phyloP scores from a whole-genome alignment of 805 yeast genomes.

The Barnettozyma populi region DNA sequence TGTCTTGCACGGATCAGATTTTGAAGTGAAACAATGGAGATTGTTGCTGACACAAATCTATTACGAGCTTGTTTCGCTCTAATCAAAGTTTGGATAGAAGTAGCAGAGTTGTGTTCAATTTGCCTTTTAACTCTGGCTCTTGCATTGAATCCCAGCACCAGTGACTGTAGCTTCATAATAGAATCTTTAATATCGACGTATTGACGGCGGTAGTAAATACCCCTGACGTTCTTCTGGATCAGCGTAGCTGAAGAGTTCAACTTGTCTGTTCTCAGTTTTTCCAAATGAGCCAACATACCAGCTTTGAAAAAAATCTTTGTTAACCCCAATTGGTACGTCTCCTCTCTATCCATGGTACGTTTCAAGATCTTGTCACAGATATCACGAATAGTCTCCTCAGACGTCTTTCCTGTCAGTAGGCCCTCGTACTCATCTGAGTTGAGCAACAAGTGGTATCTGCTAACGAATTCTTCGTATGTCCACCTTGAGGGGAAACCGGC shows the following conservation, averaged over 20 bases:
- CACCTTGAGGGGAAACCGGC: conserved; percentile 98
- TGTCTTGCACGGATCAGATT: conserved; percentile 45
- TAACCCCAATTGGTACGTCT: conserved; percentile 83
- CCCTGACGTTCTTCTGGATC: conserved; percentile 80
- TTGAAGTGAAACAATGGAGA: conserved; percentile 40
- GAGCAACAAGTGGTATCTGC: conserved; percentile 79
- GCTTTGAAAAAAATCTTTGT: conserved; percentile 94
- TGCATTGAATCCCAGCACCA: conserved; percentile 55
- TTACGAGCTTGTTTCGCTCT: conserved; percentile 51
- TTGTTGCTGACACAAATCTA: conserved; percentile 24
- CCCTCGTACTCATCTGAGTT: conserved; percentile 64
- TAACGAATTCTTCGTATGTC: conserved; percentile 90
- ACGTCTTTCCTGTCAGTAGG: conserved; percentile 46
- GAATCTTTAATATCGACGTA: conserved; percentile 52
- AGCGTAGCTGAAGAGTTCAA: conserved; percentile 71
- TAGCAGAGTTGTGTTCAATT: conserved; percentile 57
- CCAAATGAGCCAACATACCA: conserved; percentile 90
- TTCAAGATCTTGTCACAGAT: conserved; percentile 65
- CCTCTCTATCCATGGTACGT: conserved; percentile 55
- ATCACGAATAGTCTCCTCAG: conserved; percentile 52
- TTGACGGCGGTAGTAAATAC: conserved; percentile 53
- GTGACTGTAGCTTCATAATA: conserved; percentile 51
- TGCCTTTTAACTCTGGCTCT: conserved; percentile 53
- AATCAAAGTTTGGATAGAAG: conserved; percentile 59
- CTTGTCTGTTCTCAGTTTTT: conserved; percentile 77